These are phyloP conservation scores for Hsuehochloa calcarea DNA, from an alignment of 176 grass and related monocot genomes.

Conservation along the genomic window DNA sequence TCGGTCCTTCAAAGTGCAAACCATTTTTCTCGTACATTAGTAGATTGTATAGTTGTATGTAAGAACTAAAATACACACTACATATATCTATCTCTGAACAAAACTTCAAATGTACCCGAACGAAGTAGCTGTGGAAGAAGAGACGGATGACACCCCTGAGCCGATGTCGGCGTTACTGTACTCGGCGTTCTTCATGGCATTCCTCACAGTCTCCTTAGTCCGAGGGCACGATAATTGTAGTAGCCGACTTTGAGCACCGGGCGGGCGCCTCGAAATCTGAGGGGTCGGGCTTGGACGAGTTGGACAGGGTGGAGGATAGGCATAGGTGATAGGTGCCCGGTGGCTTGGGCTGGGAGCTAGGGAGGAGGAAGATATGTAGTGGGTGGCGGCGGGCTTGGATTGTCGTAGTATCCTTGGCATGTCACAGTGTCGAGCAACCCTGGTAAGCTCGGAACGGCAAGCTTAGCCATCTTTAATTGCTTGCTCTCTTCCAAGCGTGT, in stretches of 20 bases:
- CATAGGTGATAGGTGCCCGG: not conserved
- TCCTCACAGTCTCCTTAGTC: not conserved
- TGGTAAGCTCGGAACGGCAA: not conserved
- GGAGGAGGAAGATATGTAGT: too few relatives aligned
- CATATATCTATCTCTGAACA: too few relatives aligned
- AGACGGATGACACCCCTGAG: conserved; percentile 31
- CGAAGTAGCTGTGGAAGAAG: conserved; percentile 46
- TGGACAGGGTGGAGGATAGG: conserved; percentile 24
- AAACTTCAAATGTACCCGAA: not conserved
- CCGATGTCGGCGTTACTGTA: not conserved
- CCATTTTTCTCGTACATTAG: not conserved
- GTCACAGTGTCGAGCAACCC: not conserved
- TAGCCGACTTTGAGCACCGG: not conserved
- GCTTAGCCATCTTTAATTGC: not conserved
- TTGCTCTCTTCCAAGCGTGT: not conserved
- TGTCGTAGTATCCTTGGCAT: not conserved
- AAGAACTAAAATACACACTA: too few relatives aligned
- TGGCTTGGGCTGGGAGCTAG: not conserved
- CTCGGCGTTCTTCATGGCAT: not conserved
- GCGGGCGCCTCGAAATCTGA: not conserved
- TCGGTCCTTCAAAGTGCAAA: too few relatives aligned
- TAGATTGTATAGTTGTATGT: too few relatives aligned
- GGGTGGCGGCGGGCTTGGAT: not conserved
- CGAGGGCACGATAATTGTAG: not conserved
- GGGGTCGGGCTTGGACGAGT: too few relatives aligned